phyloP scores from a whole-genome alignment of 2,329 filamentous ascomycete genomes.

The Trichoderma semiorbis region DNA sequence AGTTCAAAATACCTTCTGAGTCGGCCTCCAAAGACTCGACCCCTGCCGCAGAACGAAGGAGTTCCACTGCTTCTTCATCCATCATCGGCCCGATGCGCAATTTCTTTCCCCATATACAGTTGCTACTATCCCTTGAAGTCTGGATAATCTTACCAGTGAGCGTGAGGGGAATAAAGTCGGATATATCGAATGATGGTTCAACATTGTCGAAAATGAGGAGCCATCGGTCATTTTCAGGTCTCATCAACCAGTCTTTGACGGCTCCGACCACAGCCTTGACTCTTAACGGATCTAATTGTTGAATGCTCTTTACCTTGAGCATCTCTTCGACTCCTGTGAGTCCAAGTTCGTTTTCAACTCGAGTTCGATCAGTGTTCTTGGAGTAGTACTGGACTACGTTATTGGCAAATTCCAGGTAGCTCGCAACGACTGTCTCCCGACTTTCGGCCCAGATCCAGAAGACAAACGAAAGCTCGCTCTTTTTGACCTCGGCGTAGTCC shows the following conservation, averaged over 20 bases:
- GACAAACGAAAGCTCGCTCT: constrained; percentile 24
- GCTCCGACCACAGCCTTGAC: constrained; percentile 26
- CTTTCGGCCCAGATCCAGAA: constrained; percentile 29
- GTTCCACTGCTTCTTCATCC: constrained; percentile 21
- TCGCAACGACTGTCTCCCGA: constrained; percentile 27
- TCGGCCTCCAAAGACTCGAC: neutral
- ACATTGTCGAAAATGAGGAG: constrained; percentile 27
- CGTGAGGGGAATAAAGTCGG: constrained; percentile 27
- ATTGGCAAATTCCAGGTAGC: constrained; percentile 27
- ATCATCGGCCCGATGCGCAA: constrained; percentile 24
- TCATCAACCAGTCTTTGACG: constrained; percentile 28
- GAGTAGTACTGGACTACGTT: constrained; percentile 24
- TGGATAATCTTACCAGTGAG: constrained; percentile 26
- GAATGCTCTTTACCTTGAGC: constrained; percentile 25
- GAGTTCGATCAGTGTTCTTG: constrained; percentile 14
- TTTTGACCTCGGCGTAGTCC: constrained; percentile 25
- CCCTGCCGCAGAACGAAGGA: constrained; percentile 20
- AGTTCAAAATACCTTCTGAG: constrained; percentile 18
- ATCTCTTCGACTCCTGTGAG: constrained; percentile 26
- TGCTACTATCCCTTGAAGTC: constrained; percentile 24
- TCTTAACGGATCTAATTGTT: constrained; percentile 23
- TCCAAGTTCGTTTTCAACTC: constrained; percentile 26
- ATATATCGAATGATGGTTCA: constrained; percentile 25
- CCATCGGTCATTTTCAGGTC: constrained; percentile 26
- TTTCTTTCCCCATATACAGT: constrained; percentile 25